Percentiles rank a stretch among this genome's conserved stretches.
Conservation (phyloP, 331 rosid species). For the Telfairia occidentalis region DNA sequence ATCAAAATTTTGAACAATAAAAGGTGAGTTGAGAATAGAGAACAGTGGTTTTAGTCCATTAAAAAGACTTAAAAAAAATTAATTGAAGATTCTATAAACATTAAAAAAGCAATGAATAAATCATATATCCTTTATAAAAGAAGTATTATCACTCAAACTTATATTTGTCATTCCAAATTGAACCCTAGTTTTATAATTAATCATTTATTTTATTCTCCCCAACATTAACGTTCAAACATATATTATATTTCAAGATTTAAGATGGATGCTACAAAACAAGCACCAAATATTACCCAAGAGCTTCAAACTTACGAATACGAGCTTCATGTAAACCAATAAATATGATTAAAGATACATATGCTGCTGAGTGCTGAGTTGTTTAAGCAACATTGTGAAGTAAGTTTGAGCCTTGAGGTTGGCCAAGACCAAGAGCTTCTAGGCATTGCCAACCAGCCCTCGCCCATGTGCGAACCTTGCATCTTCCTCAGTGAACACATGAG, state of each 20-base stretch:
- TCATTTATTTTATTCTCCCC: too few relatives aligned
- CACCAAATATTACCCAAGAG: not conserved
- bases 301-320: not conserved
- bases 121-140: too few relatives aligned
- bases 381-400: too few relatives aligned
- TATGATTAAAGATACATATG: not conserved
- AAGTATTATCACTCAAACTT: too few relatives aligned
- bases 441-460: slow-evolving; percentile 13
- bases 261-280: not conserved
- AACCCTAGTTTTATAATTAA: too few relatives aligned
- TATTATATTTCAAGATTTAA: not conserved
- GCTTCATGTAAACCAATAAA: not conserved
- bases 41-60: too few relatives aligned
- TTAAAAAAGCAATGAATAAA: too few relatives aligned
- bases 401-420: not conserved
- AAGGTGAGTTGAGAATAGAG: too few relatives aligned
- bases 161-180: too few relatives aligned
- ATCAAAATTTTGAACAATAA: too few relatives aligned
- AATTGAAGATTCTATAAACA: too few relatives aligned
- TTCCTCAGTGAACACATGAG: slow-evolving; percentile 23
- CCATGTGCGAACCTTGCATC: slow-evolving; percentile 22
- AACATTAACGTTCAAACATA: not conserved
- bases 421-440: not conserved
- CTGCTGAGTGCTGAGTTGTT: not conserved
- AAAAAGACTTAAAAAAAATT: too few relatives aligned